Evolutionary conservation across 306 rosid genomes (phyloP), one percentile per base, ranked within the genome.

Genomic region (Quercus dentata): DNA sequence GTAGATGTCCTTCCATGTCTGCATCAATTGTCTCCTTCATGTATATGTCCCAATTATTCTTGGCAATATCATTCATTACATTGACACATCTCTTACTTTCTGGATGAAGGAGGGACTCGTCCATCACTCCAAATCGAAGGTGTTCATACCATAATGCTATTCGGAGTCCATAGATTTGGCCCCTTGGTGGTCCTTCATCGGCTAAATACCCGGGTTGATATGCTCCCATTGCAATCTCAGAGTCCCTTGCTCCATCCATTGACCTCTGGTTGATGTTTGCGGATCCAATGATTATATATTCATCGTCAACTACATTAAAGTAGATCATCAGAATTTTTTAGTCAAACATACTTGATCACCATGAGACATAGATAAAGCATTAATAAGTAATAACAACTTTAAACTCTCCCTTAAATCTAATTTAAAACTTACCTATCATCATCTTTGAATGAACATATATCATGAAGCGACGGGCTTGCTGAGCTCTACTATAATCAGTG

Each of bases 371-470:
- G 46, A 38, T 38, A 38, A 38, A 8, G 46, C 46, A 38, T 38
- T 38, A 38, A 38, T 38, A 38, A 38, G 46, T 38, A 12, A 27
- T 31, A 17, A 33, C 51, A 55, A 21, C 23, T 41, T 21, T 33
- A 38, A 69, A 69, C 28, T 69, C 14, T 14, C 23, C 11, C 46
- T 38, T 38, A 38, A 8, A 7, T 38, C 46, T 38, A 38, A 38
- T 38, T 38, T 8, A 38, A 38, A 38, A 3, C 71, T 86, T 74
- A 92, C 99, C 98, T 84, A 95, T 95, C 97, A 95, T 92, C 99
- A 92, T 90, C 85, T 95, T 92, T n/a, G 98, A 85, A 83, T 95
- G 98, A 87, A 95, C 97, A 56, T 92, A 92, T 77, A 95, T 95
- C 99, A 95, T 92, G 90, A 95, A 95, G 55, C 97, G 91, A 33